Conservation (phyloP, 805 yeast species). For the Yarrowia deformans region DNA sequence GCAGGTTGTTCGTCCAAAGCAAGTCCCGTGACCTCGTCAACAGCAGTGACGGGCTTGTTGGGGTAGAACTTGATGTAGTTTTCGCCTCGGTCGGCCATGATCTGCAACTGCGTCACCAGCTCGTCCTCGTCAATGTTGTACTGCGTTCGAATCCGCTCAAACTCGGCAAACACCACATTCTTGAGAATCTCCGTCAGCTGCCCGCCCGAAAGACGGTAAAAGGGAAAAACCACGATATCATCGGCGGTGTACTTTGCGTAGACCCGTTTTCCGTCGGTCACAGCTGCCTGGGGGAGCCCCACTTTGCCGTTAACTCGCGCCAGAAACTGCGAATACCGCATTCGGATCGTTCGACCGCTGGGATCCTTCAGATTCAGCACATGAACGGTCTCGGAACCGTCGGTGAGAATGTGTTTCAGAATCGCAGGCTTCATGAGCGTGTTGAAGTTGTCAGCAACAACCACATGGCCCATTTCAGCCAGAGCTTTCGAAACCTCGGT, state of each 20-base stretch:
- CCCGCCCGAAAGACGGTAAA: background rate
- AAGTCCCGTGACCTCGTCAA: conserved; percentile 1
- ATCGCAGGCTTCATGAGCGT: background rate
- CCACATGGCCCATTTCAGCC: background rate
- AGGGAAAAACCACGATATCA: background rate
- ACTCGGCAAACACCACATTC: background rate
- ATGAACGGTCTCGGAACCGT: background rate
- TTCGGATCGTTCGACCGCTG: background rate
- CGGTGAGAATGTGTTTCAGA: background rate
- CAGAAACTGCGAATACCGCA: background rate
- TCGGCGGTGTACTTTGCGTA: background rate
- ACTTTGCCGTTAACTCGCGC: background rate
- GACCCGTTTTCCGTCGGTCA: background rate
- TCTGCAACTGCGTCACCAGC: background rate
- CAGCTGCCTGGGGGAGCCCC: background rate
- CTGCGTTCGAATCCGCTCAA: conserved; percentile 2
- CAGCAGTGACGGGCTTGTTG: background rate
- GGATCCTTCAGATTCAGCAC: background rate
- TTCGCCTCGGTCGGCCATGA: background rate
- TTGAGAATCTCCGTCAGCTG: background rate
- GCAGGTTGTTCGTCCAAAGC: background rate
- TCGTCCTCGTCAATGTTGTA: conserved; percentile 6
- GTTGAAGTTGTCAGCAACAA: background rate
- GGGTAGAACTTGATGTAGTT: conserved; percentile 3
- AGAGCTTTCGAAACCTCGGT: background rate